These are phyloP conservation scores for Triadica sebifera DNA, from an alignment of 345 rosid species.

Conservation along the genomic window DNA sequence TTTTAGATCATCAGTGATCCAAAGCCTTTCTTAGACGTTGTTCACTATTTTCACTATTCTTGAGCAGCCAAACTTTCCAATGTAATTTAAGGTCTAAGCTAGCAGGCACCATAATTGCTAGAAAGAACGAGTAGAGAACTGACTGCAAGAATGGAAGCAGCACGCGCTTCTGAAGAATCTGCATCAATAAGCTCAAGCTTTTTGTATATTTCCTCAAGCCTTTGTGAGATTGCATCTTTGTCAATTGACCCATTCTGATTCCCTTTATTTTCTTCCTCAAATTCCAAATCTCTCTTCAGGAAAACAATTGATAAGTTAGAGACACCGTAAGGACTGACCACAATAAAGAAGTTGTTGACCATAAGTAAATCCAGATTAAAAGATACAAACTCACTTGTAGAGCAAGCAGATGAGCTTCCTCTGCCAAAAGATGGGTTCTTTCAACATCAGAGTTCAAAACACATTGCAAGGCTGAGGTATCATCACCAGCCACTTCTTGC, in stretches of 20 bases:
- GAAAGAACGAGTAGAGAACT: conserved; percentile 26
- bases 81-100: conserved; percentile 11
- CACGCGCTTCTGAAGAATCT: conserved; percentile 89
- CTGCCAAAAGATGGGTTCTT: conserved; percentile 78
- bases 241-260: conserved; percentile 45
- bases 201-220: conserved; percentile 90
- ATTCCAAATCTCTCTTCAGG: conserved; percentile 69
- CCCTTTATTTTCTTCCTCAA: conserved; percentile 43
- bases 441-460: conserved; percentile 90
- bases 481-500: conserved; percentile 97
- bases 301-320: conserved; percentile 25
- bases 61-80: neutral
- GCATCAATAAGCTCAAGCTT: conserved; percentile 93
- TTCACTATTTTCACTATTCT: neutral
- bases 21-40: neutral
- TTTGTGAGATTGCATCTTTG: conserved; percentile 58
- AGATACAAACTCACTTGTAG: conserved; percentile 51
- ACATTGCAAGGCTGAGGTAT: conserved; percentile 83
- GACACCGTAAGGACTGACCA: conserved; percentile 17
- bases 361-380: conserved; percentile 10
- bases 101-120: conserved; percentile 1
- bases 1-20: neutral
- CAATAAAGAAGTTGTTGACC: conserved; percentile 8
- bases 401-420: conserved; percentile 65
- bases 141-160: conserved; percentile 96